Base-by-base conservation (phyloP, 139 green algal genomes). In the Chlamydomonas eustigma region DNA sequence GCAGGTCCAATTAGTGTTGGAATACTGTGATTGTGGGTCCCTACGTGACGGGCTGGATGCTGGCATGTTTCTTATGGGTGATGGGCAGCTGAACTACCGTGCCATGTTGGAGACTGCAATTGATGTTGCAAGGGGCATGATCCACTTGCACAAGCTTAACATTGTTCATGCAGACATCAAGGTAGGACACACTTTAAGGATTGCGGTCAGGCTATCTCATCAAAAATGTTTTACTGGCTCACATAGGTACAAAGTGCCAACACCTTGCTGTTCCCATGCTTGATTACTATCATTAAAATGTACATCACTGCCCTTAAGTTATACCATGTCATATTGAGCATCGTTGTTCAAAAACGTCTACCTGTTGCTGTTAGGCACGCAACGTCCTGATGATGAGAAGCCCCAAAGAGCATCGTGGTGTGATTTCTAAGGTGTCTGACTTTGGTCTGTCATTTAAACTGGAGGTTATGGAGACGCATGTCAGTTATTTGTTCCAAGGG, bases 1-100 rank as follows among this genome's bases (percentile, higher is more conserved):
- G 25, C 78, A 94, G 83, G 4, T 89, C 76, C 82, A 91, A 69
- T 35, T 80, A 77, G 75, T 93, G 84, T 63, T 90, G 36, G 85
- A 90, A 78, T 85, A 79, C 36, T 90, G 85, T 73, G 83, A 90
- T 77, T 77, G 80, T 68, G 83, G 83, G 44, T 84, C 70, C 34
- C 77, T 88, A 0, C 58, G 80, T 28, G 77, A 84, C 37, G 83
- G 80, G 0, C 71, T 88, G 24, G 77, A 84, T 3, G 81, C 76
- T 75, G 91, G 83, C 3, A 50, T 31, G 25, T 76, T 69, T 50
- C 31, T 51, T 5, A 30, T 25, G 22, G 18, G 4, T 24, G 3
- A 4, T 3, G 68, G 68, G 22, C 32, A 3, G 83, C 6, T 75
- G 25, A 75, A 83, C 64, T 71, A 77, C 44, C 18, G 28, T 3